Percentiles rank a stretch among this genome's conserved stretches.
phyloP scores from a whole-genome alignment of 768 basidiomycete species.

The Flagelloscypha sp. region DNA sequence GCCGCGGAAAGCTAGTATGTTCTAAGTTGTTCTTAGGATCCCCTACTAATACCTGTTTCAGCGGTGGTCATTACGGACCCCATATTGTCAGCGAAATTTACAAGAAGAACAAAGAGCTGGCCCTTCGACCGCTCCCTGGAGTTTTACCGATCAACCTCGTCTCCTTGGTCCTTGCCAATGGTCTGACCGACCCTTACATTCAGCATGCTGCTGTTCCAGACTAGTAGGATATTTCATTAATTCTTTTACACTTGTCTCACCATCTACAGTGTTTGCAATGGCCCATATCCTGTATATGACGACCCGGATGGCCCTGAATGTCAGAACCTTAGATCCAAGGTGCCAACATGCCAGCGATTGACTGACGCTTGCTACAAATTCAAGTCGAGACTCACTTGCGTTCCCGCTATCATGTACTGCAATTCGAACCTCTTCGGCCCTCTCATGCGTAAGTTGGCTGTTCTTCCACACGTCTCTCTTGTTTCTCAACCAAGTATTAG shows the following conservation, averaged over 20 bases:
- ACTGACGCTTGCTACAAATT: constrained; percentile 63
- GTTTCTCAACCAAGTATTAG: constrained; percentile 22
- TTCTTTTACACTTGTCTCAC: too few species aligned
- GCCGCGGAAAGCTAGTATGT: constrained; percentile 82
- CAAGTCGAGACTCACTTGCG: constrained; percentile 54
- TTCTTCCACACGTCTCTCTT: constrained; percentile 2
- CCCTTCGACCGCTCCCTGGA: constrained; percentile 32
- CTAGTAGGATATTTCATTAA: too few species aligned
- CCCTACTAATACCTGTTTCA: too few species aligned
- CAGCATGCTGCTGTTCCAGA: constrained; percentile 81
- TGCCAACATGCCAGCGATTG: constrained; percentile 67
- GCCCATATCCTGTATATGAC: constrained; percentile 75
- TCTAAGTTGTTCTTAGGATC: too few species aligned
- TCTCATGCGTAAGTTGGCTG: constrained; percentile 48
- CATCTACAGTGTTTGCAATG: constrained; percentile 71
- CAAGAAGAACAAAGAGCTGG: constrained; percentile 61
- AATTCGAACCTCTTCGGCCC: constrained; percentile 63
- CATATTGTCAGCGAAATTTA: constrained; percentile 80
- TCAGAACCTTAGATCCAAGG: constrained; percentile 49
- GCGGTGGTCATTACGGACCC: constrained; percentile 69
- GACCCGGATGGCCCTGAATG: constrained; percentile 64
- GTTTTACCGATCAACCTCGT: constrained; percentile 71
- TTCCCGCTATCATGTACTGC: constrained; percentile 76
- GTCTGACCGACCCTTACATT: constrained; percentile 71
- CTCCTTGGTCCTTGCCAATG: constrained; percentile 83